These are phyloP conservation scores for Dioscorea dumetorum DNA, from an alignment of 106 monocot species.

Conservation along the genomic window DNA sequence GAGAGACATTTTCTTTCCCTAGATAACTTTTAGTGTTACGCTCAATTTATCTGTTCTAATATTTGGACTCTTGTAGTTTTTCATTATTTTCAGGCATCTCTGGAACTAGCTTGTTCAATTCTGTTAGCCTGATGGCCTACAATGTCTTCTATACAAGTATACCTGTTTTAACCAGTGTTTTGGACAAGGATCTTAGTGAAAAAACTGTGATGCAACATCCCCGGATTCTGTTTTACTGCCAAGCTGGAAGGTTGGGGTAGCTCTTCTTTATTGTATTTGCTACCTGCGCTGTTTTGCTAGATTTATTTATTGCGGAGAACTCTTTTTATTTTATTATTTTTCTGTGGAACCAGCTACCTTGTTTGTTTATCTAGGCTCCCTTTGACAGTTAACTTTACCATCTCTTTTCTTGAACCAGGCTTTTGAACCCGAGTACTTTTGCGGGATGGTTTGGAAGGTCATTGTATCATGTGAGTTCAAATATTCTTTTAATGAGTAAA, in stretches of 20 bases:
- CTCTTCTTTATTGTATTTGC: not conserved
- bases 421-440: slow-evolving; percentile 93
- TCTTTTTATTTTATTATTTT: not conserved
- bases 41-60: not conserved
- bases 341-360: not conserved
- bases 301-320: no score
- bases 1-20: not conserved
- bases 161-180: slow-evolving; percentile 69
- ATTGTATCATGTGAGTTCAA: slow-evolving; percentile 79
- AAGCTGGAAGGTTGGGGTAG: slow-evolving; percentile 75
- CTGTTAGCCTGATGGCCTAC: slow-evolving; percentile 96
- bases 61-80: slow-evolving; percentile 42
- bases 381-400: not conserved
- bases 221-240: slow-evolving; percentile 75
- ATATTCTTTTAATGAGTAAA: not conserved
- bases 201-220: slow-evolving; percentile 86
- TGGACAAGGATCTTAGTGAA: slow-evolving; percentile 94
- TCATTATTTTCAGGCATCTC: slow-evolving; percentile 92
- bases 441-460: slow-evolving; percentile 99
- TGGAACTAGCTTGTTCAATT: slow-evolving; percentile 93
- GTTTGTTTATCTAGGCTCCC: not conserved
- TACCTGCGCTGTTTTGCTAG: no score
- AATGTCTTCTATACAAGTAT: slow-evolving; percentile 97
- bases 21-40: not conserved
- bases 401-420: slow-evolving; percentile 29